These are phyloP conservation scores for Apiospora arundinis DNA, from an alignment of 2,329 filamentous ascomycete species.

Conservation along the genomic window DNA sequence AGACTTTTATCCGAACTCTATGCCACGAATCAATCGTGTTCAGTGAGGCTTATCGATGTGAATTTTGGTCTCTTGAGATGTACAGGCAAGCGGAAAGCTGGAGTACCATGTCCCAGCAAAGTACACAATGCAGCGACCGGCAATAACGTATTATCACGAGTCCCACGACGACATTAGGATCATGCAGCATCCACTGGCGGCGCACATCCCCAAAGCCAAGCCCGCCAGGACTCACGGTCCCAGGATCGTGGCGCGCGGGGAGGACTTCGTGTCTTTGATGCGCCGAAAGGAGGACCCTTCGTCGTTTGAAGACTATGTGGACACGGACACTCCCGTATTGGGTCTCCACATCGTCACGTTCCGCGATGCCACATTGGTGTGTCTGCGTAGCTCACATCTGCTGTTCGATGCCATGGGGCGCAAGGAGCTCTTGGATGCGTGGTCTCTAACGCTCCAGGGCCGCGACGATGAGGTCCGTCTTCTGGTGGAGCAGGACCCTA, in stretches of 20 bases:
- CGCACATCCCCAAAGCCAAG: constrained; percentile 48
- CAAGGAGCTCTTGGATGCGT: constrained; percentile 49
- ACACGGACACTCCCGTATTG: constrained; percentile 50
- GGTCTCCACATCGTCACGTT: constrained; percentile 56
- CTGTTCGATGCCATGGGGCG: constrained; percentile 54
- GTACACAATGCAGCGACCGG: not conserved
- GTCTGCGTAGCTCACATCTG: constrained; percentile 53
- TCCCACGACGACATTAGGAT: not conserved
- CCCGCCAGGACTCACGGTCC: constrained; percentile 42
- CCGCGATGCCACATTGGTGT: constrained; percentile 55
- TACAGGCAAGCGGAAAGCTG: not conserved
- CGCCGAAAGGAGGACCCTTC: constrained; percentile 35
- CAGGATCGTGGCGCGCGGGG: constrained; percentile 36
- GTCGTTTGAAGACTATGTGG: constrained; percentile 47
- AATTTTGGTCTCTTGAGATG: too few species aligned
- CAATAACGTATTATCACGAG: constrained; percentile 11
- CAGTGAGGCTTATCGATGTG: not conserved
- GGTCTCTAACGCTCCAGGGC: constrained; percentile 53
- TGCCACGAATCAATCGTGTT: not conserved
- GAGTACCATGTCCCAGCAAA: not conserved
- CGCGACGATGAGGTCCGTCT: constrained; percentile 47
- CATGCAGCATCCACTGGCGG: constrained; percentile 18
- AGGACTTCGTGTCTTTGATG: constrained; percentile 35
- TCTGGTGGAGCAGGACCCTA: constrained; percentile 38
- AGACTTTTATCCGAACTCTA: too few species aligned